A percentile compares a stretch with the other conserved stretches of the same genome.
phyloP scores from a whole-genome alignment of 1,139 yeast species.

The Blastobotrys proliferans region DNA sequence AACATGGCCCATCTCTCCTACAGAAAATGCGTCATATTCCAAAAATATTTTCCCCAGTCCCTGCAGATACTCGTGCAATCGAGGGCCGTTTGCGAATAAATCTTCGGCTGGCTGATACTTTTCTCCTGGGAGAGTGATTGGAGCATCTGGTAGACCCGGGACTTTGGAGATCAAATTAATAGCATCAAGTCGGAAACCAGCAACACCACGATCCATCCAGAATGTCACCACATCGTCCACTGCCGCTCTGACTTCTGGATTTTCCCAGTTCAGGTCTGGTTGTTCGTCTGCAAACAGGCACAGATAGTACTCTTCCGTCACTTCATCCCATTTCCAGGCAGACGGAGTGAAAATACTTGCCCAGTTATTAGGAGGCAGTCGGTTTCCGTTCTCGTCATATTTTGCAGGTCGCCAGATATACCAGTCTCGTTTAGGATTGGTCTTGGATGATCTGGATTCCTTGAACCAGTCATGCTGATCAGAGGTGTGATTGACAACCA shows the following conservation, averaged over 20 bases:
- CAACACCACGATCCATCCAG: constrained; percentile 56
- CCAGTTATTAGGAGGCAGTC: constrained; percentile 60
- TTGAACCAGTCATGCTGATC: constrained; percentile 55
- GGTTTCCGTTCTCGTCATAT: constrained; percentile 43
- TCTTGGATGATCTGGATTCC: constrained; percentile 48
- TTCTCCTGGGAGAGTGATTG: too few species aligned
- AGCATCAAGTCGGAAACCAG: constrained; percentile 57
- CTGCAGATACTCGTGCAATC: constrained; percentile 54
- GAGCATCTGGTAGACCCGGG: constrained; percentile 48
- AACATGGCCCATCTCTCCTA: constrained; percentile 45
- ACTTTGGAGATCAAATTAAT: constrained; percentile 53
- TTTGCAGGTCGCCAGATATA: constrained; percentile 53
- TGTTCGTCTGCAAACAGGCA: constrained; percentile 50
- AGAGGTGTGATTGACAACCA: constrained; percentile 58
- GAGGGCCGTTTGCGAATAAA: constrained; percentile 45
- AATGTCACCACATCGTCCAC: constrained; percentile 47
- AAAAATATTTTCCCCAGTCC: constrained; percentile 47
- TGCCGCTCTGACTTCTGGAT: constrained; percentile 47
- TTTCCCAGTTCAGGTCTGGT: constrained; percentile 63
- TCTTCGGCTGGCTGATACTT: too few species aligned
- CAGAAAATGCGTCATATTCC: constrained; percentile 53
- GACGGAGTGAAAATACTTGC: constrained; percentile 41
- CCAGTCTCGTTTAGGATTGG: constrained; percentile 59
- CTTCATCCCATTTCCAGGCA: constrained; percentile 56
- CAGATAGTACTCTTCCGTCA: constrained; percentile 51